These are phyloP conservation scores for Hippophae tibetana DNA, from an alignment of 306 rosid species.

Conservation along the genomic window DNA sequence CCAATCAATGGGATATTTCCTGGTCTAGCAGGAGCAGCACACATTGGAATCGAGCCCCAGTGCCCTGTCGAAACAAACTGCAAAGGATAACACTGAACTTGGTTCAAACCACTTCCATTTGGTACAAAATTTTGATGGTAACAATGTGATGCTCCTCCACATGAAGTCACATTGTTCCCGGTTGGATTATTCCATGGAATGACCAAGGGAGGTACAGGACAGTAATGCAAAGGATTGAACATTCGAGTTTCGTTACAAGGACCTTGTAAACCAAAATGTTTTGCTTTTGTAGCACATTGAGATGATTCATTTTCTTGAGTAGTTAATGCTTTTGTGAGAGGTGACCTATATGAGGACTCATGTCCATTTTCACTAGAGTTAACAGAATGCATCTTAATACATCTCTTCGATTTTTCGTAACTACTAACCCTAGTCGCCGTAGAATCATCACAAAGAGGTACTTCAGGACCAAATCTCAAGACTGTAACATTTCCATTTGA, in stretches of 20 bases:
- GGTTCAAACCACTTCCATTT: constrained; percentile 13
- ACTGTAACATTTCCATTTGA: constrained; percentile 29
- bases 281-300: not conserved
- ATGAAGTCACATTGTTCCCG: constrained; percentile 19
- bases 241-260: constrained; percentile 14
- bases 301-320: constrained; percentile 25
- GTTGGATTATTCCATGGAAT: constrained; percentile 32
- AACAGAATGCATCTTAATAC: constrained; percentile 20
- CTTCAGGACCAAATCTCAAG: constrained; percentile 47
- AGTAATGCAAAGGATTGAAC: constrained; percentile 25
- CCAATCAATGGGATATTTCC: constrained; percentile 26
- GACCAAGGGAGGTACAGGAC: constrained; percentile 40
- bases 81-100: constrained; percentile 42
- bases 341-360: no score
- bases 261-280: constrained; percentile 9
- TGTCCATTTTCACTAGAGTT: constrained; percentile 20
- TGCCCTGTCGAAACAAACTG: constrained; percentile 36
- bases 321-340: no score
- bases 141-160: constrained; percentile 22
- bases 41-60: constrained; percentile 35
- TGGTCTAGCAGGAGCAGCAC: constrained; percentile 20
- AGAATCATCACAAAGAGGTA: constrained; percentile 42
- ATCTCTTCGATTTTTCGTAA: constrained; percentile 8
- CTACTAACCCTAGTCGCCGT: constrained; percentile 40
- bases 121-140: constrained; percentile 15